Conservation (phyloP, 2,329 filamentous ascomycete species). For the Thelonectria discophora region DNA sequence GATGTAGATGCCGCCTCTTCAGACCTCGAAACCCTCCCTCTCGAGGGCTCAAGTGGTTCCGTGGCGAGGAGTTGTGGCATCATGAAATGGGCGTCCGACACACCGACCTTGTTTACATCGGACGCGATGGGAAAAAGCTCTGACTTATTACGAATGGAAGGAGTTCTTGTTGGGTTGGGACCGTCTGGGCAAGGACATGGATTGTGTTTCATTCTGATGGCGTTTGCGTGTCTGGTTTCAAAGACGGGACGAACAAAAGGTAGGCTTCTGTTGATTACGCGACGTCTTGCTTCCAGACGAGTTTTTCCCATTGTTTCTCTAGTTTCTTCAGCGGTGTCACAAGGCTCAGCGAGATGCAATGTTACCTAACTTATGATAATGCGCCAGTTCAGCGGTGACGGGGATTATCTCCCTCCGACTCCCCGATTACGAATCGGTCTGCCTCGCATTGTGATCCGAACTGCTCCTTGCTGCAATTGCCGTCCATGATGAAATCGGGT, state of each 20-base stretch:
- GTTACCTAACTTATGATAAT: too few relatives aligned
- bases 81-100: conserved; percentile 99
- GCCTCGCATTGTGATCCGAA: neutral
- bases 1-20: conserved; percentile 75
- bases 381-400: too few relatives aligned
- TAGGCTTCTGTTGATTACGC: too few relatives aligned
- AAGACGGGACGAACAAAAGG: neutral
- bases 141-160: conserved; percentile 69
- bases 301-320: too few relatives aligned
- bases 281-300: too few relatives aligned
- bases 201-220: neutral
- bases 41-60: conserved; percentile 87
- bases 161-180: conserved; percentile 4
- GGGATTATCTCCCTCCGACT: too few relatives aligned
- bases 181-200: conserved; percentile 5
- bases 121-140: conserved; percentile 97
- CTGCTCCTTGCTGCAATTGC: neutral
- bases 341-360: too few relatives aligned
- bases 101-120: conserved; percentile 97
- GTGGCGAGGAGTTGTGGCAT: conserved; percentile 71
- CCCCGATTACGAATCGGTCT: neutral
- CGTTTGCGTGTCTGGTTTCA: neutral
- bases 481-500: conserved; percentile 8
- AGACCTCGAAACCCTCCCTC: conserved; percentile 83
- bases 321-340: too few relatives aligned